Base-by-base conservation (phyloP, 495 filamentous ascomycete species). In the Penicillium arizonense region DNA sequence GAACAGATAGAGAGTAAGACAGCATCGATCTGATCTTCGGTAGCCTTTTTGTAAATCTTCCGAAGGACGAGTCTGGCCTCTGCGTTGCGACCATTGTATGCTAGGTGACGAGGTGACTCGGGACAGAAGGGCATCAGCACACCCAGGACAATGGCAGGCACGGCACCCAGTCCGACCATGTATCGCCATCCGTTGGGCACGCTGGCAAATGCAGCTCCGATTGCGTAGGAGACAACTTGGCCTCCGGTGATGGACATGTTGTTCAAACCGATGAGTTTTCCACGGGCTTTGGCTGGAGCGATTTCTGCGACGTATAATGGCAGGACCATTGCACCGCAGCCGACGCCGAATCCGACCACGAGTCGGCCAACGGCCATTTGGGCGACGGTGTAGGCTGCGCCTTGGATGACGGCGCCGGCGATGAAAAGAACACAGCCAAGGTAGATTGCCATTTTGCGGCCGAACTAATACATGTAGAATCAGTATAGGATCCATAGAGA, bases 191-290 rank as follows among this genome's bases (percentile, higher is more conserved):
- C 77, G 40, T 70, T 52, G 13, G 42, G 13, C 10, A 75, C 73
- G 40, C 72, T 59, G 2, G 77, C 70, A 56, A 81, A 77, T 2
- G 62, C 78, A 3, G 79, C 79, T 3, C 79, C 79, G 41, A 82
- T 67, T 1, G 67, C 76, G 49, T 81, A 82, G 9, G 67, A 67
- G 35, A 82, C 56, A 5, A 82, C 62, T 50, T 82, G 78, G 8
- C 79, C 79, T 32, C 71, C 72, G 7, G 75, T 80, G 49, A 82
- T 76, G 39, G 65, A 72, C 65, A 83, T 72, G 30, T 82, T 80
- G 57, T 83, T 75, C 13, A 83, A 61, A 6, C 72, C 72, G 43
- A 82, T 79, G 65, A 80, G 73, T 35, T 73, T 67, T 12, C 79
- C 77, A 35, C 79, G 78, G 51, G 71, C 76, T 50, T 71, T 75